phyloP scores from a whole-genome alignment of 495 filamentous ascomycete genomes.

The Aspergillus ellipticus region DNA sequence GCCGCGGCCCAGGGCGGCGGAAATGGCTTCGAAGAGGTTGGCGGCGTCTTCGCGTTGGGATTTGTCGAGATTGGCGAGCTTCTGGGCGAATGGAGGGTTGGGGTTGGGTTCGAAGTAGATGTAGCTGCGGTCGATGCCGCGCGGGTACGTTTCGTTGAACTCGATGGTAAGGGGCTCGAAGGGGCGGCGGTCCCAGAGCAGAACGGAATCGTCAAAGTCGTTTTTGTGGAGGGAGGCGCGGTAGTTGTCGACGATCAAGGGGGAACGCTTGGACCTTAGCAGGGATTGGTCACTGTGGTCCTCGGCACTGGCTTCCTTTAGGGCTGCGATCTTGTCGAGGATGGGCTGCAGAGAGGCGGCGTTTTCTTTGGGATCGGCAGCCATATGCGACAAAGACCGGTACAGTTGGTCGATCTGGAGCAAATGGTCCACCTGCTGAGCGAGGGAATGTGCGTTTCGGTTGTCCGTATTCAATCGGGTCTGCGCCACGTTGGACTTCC shows the following conservation, averaged over 20 bases:
- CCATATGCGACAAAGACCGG: constrained; percentile 28
- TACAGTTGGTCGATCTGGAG: constrained; percentile 25
- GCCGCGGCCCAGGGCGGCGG: constrained; percentile 17
- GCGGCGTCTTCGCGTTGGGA: constrained; percentile 9
- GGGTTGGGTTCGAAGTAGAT: constrained; percentile 39
- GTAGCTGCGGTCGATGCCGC: constrained; percentile 16
- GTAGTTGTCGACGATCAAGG: constrained; percentile 20
- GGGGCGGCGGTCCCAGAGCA: constrained; percentile 62
- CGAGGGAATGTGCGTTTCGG: constrained; percentile 21
- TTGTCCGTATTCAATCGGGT: constrained; percentile 35
- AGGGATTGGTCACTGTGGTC: constrained; percentile 25
- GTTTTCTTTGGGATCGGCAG: constrained; percentile 26
- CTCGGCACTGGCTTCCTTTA: background rate
- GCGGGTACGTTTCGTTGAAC: constrained; percentile 55
- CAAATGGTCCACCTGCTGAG: constrained; percentile 24
- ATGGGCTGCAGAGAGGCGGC: constrained; percentile 29
- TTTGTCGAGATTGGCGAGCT: constrained; percentile 13
- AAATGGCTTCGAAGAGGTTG: constrained; percentile 24
- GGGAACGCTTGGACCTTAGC: constrained; percentile 17
- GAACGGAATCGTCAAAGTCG: constrained; percentile 38
- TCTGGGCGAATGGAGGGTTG: constrained; percentile 15
- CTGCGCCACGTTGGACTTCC: constrained; percentile 8
- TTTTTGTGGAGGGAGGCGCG: constrained; percentile 15
- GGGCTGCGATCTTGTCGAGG: constrained; percentile 19
- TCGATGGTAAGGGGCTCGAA: constrained; percentile 53